Base-by-base conservation (phyloP, 179 eudicot species). In the Vitellaria paradoxa region DNA sequence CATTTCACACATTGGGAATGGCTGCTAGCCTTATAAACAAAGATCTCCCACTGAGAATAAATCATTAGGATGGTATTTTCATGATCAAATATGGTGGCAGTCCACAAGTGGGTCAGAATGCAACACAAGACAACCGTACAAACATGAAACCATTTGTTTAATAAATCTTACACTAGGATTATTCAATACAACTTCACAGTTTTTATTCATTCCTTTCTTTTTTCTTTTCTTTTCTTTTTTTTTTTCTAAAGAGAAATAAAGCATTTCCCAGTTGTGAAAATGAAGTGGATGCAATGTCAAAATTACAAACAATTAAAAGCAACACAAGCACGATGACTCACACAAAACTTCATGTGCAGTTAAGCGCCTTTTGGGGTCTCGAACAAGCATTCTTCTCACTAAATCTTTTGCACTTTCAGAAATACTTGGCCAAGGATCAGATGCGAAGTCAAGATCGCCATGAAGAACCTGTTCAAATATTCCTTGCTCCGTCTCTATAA, bases 401-500 rank as follows among this genome's bases (percentile, higher is more conserved):
- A 90, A 78, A 82, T 88, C 88, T 85, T 90, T 88, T 75, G 93
- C 93, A 78, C 86, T 84, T 60, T 86, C 85, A 74, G 93, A 90
- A 76, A 90, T 88, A 65, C 86, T 88, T 45, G 93, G 93, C 93
- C 93, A 90, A 53, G 91, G 91, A 67, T 90, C 93, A 14, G 91
- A 85, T 6, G 84, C 18, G 77, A 90, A 90, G 85, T 90, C 93
- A 64, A 90, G 93, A 82, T 90, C 90, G 67, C 93, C 91, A 79
- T 86, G 89, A 70, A 90, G 81, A 30, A 90, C 93, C 82, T 90
- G 90, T 69, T 90, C 93, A 84, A 90, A 90, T 75, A 88, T 90
- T 69, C 87, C 93, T 85, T 90, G 93, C 84, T 90, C 93, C 18
- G 73, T 67, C 81, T 90, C 93, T 90, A 63, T 65, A 74, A 70